Conservation (phyloP, 2,329 filamentous ascomycete species). For the Aureobasidium vineae region DNA sequence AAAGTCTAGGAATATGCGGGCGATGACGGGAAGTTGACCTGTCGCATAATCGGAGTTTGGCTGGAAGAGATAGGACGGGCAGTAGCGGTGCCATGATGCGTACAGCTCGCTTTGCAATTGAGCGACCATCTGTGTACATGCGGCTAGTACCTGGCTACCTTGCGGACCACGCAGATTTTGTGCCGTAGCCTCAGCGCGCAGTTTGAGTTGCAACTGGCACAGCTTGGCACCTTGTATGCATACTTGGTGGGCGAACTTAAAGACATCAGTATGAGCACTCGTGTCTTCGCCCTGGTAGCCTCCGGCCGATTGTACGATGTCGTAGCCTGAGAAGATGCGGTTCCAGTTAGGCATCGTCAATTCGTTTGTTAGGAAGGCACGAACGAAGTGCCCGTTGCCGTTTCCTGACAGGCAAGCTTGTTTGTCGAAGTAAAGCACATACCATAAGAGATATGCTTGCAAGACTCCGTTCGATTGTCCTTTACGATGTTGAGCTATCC, state of each 20-base stretch:
- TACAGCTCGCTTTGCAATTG: slow-evolving; percentile 35
- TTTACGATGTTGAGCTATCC: slow-evolving; percentile 49
- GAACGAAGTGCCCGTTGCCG: slow-evolving; percentile 15
- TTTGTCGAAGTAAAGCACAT: slow-evolving; percentile 55
- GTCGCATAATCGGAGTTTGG: slow-evolving; percentile 32
- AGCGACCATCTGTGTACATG: slow-evolving; percentile 31
- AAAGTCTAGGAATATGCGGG: slow-evolving; percentile 43
- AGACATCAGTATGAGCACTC: slow-evolving; percentile 38
- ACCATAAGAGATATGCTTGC: slow-evolving; percentile 55
- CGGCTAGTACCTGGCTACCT: slow-evolving; percentile 28
- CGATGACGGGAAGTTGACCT: slow-evolving; percentile 36
- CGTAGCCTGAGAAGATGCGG: neutral
- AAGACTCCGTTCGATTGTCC: slow-evolving; percentile 42
- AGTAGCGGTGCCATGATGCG: slow-evolving; percentile 34
- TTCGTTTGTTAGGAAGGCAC: slow-evolving; percentile 25
- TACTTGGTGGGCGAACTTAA: slow-evolving; percentile 49
- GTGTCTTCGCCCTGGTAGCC: neutral
- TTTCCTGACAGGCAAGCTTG: slow-evolving; percentile 50
- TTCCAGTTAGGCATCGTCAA: slow-evolving; percentile 16
- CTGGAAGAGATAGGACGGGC: slow-evolving; percentile 33
- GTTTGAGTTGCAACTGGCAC: slow-evolving; percentile 45
- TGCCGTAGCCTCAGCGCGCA: slow-evolving; percentile 40
- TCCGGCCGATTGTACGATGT: neutral
- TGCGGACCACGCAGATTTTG: neutral
- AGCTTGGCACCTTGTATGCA: slow-evolving; percentile 48